A percentile compares a stretch with the other conserved stretches of the same genome.
These are phyloP conservation scores for Gomphus bonarii DNA, from an alignment of 1,284 basidiomycete genomes.

Conservation along the genomic window DNA sequence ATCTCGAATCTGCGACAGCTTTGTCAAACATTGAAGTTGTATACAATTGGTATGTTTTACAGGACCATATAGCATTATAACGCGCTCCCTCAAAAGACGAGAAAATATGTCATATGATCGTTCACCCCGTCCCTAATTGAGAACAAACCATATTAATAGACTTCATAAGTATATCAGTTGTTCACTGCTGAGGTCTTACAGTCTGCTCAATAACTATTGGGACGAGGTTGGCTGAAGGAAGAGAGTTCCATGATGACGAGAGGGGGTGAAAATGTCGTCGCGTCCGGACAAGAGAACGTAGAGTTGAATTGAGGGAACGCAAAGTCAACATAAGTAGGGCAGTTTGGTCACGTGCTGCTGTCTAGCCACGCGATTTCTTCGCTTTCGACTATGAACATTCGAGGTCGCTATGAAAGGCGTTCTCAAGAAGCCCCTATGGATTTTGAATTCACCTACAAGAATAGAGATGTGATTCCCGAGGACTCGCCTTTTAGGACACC, in stretches of 20 bases:
- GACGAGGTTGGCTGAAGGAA: conserved; percentile 37
- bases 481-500: conserved; percentile 38
- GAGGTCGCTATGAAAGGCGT: conserved; percentile 23
- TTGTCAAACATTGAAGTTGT: conserved; percentile 9
- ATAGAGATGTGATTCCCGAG: conserved; percentile 13
- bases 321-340: background rate
- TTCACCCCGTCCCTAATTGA: conserved; percentile 73
- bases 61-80: conserved; percentile 89
- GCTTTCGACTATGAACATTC: conserved; percentile 19
- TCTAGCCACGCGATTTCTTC: background rate
- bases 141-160: conserved; percentile 11
- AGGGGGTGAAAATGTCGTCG: conserved; percentile 1
- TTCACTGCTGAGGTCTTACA: conserved; percentile 30
- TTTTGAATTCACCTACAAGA: conserved; percentile 46
- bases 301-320: conserved; percentile 2
- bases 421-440: conserved; percentile 80
- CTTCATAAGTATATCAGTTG: background rate
- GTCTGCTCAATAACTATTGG: conserved; percentile 93
- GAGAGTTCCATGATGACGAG: conserved; percentile 1
- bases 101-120: conserved; percentile 94
- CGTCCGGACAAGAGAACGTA: background rate
- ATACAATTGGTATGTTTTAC: conserved; percentile 28
- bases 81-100: conserved; percentile 77
- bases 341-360: conserved; percentile 9
- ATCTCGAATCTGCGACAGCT: conserved; percentile 63